phyloP scores from a whole-genome alignment of 2,329 filamentous ascomycete genomes.

The Oidium heveae region DNA sequence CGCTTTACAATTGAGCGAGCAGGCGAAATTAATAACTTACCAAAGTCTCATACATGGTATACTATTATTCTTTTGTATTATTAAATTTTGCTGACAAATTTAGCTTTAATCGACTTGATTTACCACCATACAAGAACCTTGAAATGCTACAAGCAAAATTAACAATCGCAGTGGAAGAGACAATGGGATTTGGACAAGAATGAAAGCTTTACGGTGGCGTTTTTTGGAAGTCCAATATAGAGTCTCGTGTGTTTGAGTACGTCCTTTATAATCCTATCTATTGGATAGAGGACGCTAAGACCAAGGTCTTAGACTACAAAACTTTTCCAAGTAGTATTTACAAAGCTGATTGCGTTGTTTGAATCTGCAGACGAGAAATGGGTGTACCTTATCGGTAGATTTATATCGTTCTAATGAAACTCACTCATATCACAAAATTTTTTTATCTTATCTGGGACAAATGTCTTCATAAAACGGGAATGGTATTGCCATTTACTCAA shows the following conservation, averaged over 20 bases:
- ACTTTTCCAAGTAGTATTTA: no score
- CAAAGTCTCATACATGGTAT: slow-evolving; percentile 95
- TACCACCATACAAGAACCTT: slow-evolving; percentile 76
- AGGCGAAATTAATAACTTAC: slow-evolving; percentile 68
- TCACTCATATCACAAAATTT: no score
- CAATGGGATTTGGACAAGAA: slow-evolving; percentile 95
- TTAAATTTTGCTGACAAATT: slow-evolving; percentile 5
- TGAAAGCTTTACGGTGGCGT: slow-evolving; percentile 17
- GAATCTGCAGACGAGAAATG: no score
- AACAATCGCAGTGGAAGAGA: slow-evolving; percentile 94
- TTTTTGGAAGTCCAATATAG: not conserved
- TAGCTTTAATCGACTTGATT: slow-evolving; percentile 90
- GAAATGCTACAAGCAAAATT: slow-evolving; percentile 73
- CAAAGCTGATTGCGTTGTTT: no score
- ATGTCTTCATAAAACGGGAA: no score
- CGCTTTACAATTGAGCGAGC: slow-evolving; percentile 97
- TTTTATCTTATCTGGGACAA: no score
- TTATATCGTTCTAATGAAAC: no score
- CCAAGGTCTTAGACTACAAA: no score
- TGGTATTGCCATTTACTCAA: no score
- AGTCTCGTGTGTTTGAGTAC: not conserved
- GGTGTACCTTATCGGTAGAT: no score
- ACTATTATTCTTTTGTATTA: slow-evolving; percentile 14
- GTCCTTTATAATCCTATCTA: no score
- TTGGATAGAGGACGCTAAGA: no score